A percentile compares a stretch with the other conserved stretches of the same genome.
Evolutionary conservation across 1,284 basidiomycete genomes (phyloP).

Genomic region (Chondrostereum purpureum): DNA sequence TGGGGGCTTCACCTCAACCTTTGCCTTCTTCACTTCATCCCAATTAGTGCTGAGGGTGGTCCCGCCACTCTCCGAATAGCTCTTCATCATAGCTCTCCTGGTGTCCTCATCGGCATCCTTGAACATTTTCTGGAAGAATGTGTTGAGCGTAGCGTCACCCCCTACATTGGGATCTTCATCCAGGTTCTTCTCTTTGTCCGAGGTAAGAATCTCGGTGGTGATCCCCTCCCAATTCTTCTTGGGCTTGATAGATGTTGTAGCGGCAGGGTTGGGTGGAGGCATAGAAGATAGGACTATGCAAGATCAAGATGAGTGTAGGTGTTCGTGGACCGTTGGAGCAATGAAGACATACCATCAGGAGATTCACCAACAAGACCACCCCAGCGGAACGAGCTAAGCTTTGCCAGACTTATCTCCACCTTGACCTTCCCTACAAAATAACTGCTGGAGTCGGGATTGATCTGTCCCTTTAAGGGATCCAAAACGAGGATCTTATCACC

Average conservation of each 20-base stretch:
- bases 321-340: slow-evolving; percentile 2
- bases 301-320: slow-evolving; percentile 19
- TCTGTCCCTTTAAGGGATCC: slow-evolving; percentile 76
- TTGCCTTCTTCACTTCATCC: slow-evolving; percentile 72
- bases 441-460: slow-evolving; percentile 57
- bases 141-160: slow-evolving; percentile 71
- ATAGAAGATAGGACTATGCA: slow-evolving; percentile 22
- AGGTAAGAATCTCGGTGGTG: slow-evolving; percentile 55
- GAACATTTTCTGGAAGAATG: slow-evolving; percentile 83
- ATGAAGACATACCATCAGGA: slow-evolving; percentile 56
- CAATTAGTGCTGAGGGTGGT: slow-evolving; percentile 93
- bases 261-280: slow-evolving; percentile 27
- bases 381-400: slow-evolving; percentile 67
- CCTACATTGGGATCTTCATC: slow-evolving; percentile 79
- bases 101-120: slow-evolving; percentile 85
- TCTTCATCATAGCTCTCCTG: slow-evolving; percentile 92
- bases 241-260: slow-evolving; percentile 27
- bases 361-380: slow-evolving; percentile 64
- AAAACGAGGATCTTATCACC: slow-evolving; percentile 59
- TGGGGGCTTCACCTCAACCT: slow-evolving; percentile 74
- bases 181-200: slow-evolving; percentile 55
- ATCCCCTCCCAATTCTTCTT: slow-evolving; percentile 82
- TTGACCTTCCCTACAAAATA: slow-evolving; percentile 79
- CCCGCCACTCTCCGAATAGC: slow-evolving; percentile 85
- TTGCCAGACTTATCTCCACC: slow-evolving; percentile 68